A percentile compares a stretch with the other conserved stretches of the same genome.
phyloP scores from a whole-genome alignment of 345 rosid species.

The Physaria fendleri region DNA sequence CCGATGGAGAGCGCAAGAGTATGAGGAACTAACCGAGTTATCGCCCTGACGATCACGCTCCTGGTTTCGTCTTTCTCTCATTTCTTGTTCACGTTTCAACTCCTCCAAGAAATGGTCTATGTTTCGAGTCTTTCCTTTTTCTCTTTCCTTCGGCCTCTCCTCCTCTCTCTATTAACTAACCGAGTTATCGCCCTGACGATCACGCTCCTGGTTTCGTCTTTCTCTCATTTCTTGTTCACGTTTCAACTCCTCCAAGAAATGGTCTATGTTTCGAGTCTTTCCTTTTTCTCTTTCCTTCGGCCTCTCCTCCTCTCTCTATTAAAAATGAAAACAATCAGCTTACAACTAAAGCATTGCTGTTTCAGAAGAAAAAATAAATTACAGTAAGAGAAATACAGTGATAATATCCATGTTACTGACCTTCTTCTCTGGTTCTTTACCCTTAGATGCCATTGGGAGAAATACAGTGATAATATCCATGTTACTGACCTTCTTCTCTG shows the following conservation, averaged over 20 bases:
- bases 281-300: constrained; percentile 78
- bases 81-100: constrained; percentile 94
- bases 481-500: constrained; percentile 70
- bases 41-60: constrained; percentile 79
- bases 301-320: constrained; percentile 83
- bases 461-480: not conserved
- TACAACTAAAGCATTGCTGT: not conserved
- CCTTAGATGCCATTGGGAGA: constrained; percentile 83
- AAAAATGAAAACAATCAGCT: constrained; percentile 15
- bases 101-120: constrained; percentile 99
- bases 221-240: constrained; percentile 98
- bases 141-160: constrained; percentile 69
- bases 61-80: constrained; percentile 94
- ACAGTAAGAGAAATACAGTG: not conserved
- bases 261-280: constrained; percentile 81
- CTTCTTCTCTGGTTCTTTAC: constrained; percentile 85
- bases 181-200: constrained; percentile 58
- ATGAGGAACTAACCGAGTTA: constrained; percentile 48
- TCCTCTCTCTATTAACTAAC: constrained; percentile 89
- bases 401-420: constrained; percentile 30
- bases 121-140: constrained; percentile 80
- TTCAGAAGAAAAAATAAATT: constrained; percentile 4
- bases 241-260: constrained; percentile 98
- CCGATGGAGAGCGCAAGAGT: not conserved
- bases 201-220: constrained; percentile 93